A percentile compares a stretch with the other conserved stretches of the same genome.
Evolutionary conservation across 225 moss, liverwort and hornwort species (phyloP).

Genomic region (Anthoceros angustus): DNA sequence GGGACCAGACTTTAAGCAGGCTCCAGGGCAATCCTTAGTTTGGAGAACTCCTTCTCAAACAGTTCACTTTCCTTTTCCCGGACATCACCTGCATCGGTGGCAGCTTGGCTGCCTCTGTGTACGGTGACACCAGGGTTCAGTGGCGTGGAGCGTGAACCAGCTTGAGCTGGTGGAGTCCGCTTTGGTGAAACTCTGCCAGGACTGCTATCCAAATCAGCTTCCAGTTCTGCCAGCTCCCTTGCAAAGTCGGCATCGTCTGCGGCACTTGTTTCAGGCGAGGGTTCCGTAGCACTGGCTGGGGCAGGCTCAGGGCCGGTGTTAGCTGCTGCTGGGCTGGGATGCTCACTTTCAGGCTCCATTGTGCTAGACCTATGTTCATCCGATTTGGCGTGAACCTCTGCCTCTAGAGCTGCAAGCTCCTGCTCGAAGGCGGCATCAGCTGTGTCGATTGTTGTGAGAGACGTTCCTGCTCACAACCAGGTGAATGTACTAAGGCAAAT

Average conservation of each 20-base stretch:
- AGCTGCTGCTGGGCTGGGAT: neutral
- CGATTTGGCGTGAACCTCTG: slow-evolving; percentile 31
- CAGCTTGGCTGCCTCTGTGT: neutral
- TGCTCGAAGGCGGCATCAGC: slow-evolving; percentile 53
- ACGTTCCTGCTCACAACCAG: slow-evolving; percentile 29
- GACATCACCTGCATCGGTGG: neutral
- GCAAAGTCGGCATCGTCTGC: slow-evolving; percentile 20
- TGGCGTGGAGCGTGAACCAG: neutral
- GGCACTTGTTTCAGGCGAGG: slow-evolving; percentile 8
- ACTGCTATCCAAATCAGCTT: slow-evolving; percentile 14
- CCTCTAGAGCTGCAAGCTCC: slow-evolving; percentile 53
- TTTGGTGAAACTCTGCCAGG: neutral
- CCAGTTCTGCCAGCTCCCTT: slow-evolving; percentile 35
- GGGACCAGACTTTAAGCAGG: neutral
- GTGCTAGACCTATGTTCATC: slow-evolving; percentile 16
- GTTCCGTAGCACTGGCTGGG: slow-evolving; percentile 9
- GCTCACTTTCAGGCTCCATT: slow-evolving; percentile 16
- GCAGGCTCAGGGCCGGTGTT: slow-evolving; percentile 7
- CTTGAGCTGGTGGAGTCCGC: neutral
- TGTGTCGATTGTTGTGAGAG: slow-evolving; percentile 18
- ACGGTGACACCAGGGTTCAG: neutral
- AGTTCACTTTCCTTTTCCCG: neutral
- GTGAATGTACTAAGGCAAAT: neutral
- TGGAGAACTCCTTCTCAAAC: neutral
- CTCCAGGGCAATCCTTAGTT: neutral